Conservation (phyloP, 768 basidiomycete species). For the Serendipita sp. region DNA sequence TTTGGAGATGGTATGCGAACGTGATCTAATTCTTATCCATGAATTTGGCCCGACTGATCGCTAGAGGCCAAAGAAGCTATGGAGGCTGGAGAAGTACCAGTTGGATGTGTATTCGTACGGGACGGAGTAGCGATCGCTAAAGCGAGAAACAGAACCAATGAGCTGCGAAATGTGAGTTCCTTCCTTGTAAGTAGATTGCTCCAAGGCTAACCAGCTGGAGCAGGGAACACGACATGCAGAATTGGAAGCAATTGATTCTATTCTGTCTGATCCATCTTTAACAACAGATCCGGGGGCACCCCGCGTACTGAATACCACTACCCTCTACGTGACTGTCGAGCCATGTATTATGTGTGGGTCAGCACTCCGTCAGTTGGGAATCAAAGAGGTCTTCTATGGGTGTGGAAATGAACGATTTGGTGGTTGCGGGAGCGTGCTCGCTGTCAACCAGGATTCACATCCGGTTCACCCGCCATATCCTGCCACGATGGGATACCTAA, state of each 20-base stretch:
- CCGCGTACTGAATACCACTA: slow-evolving; percentile 61
- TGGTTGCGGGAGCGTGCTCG: slow-evolving; percentile 86
- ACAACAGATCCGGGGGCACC: slow-evolving; percentile 28
- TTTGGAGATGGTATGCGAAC: slow-evolving; percentile 47
- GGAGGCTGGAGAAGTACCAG: slow-evolving; percentile 74
- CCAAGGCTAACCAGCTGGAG: background rate
- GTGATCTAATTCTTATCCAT: background rate
- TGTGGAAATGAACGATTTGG: slow-evolving; percentile 94
- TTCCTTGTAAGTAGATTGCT: background rate
- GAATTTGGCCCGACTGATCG: background rate
- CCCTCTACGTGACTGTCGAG: slow-evolving; percentile 94
- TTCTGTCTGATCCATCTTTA: slow-evolving; percentile 45
- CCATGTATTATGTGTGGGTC: slow-evolving; percentile 99
- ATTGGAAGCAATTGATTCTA: slow-evolving; percentile 85
- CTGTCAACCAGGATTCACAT: slow-evolving; percentile 69
- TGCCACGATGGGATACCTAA: slow-evolving; percentile 56
- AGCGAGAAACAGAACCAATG: slow-evolving; percentile 87
- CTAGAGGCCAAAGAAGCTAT: slow-evolving; percentile 73
- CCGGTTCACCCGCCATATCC: slow-evolving; percentile 57
- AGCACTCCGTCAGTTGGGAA: slow-evolving; percentile 83
- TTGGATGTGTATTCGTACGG: slow-evolving; percentile 89
- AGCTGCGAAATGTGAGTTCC: slow-evolving; percentile 64
- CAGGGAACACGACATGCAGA: slow-evolving; percentile 96
- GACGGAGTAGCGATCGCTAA: slow-evolving; percentile 59
- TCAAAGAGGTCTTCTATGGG: slow-evolving; percentile 79